Percentiles rank a stretch among this genome's conserved stretches.
phyloP scores from a whole-genome alignment of 1,284 basidiomycete genomes.

The Melampsora abietis-canadensis region DNA sequence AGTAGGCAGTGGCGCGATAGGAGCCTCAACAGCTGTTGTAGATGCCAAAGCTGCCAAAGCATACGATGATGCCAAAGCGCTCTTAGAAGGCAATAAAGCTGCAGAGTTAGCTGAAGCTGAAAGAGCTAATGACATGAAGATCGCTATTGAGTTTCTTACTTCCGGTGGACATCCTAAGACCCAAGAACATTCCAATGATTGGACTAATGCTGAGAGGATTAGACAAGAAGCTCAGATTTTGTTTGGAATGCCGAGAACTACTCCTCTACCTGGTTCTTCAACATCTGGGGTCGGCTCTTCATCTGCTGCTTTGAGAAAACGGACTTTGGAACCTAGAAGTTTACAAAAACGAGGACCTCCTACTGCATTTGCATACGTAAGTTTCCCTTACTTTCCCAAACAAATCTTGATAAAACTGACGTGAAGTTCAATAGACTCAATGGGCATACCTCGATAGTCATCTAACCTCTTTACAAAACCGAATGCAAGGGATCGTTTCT shows the following conservation, averaged over 20 bases:
- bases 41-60: neutral
- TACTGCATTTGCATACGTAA: constrained; percentile 21
- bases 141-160: neutral
- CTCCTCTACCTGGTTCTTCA: neutral
- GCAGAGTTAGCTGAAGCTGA: constrained; percentile 6
- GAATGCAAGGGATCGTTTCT: constrained; percentile 24
- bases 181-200: neutral
- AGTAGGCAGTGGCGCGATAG: constrained; percentile 6
- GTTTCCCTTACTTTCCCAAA: neutral
- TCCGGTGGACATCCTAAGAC: neutral
- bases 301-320: constrained; percentile 14
- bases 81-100: neutral
- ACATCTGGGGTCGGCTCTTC: neutral
- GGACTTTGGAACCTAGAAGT: constrained; percentile 5
- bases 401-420: neutral
- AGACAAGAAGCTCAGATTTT: too few relatives aligned
- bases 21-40: neutral
- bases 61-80: neutral
- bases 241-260: neutral
- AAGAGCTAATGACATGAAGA: constrained; percentile 12
- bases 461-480: constrained; percentile 36
- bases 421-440: constrained; percentile 12
- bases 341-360: constrained; percentile 21
- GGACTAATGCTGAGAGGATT: neutral
- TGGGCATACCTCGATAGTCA: constrained; percentile 34